A percentile compares a stretch with the other conserved stretches of the same genome.
Evolutionary conservation across 495 filamentous ascomycete species (phyloP).

Genomic region (Lepidopterella palustris): DNA sequence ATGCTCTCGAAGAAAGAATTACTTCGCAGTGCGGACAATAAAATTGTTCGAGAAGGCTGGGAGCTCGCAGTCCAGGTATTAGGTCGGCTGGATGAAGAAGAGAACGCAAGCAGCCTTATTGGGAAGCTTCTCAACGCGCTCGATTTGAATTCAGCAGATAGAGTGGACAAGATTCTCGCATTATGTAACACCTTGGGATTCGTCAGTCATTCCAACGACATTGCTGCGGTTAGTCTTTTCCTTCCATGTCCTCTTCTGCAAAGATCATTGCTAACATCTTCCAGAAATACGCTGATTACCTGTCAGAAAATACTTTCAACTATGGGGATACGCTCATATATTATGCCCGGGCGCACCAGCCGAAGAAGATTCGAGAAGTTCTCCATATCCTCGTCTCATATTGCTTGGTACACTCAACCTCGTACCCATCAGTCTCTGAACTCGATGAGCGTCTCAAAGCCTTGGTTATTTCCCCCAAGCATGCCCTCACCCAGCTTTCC

Average conservation of each 20-base stretch:
- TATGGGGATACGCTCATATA: conserved; percentile 81
- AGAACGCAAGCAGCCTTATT: conserved; percentile 60
- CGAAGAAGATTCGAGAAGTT: conserved; percentile 69
- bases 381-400: conserved; percentile 80
- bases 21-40: conserved; percentile 30
- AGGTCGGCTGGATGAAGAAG: conserved; percentile 60
- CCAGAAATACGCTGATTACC: conserved; percentile 69
- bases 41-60: conserved; percentile 62
- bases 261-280: conserved; percentile 1
- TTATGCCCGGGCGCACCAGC: conserved; percentile 71
- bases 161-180: conserved; percentile 68
- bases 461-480: conserved; percentile 60
- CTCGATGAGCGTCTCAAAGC: conserved; percentile 61
- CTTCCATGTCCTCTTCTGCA: neutral
- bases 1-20: conserved; percentile 43
- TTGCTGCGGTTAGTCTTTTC: conserved; percentile 61
- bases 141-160: conserved; percentile 54
- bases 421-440: conserved; percentile 60
- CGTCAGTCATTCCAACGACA: conserved; percentile 60
- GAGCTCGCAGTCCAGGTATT: conserved; percentile 74
- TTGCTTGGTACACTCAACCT: conserved; percentile 73
- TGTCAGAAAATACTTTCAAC: conserved; percentile 57
- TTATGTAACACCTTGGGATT: conserved; percentile 65
- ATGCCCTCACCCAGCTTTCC: conserved; percentile 58
- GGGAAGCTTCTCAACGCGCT: conserved; percentile 56